phyloP scores from a whole-genome alignment of 768 basidiomycete genomes.

The Candolleomyces efflorescens region DNA sequence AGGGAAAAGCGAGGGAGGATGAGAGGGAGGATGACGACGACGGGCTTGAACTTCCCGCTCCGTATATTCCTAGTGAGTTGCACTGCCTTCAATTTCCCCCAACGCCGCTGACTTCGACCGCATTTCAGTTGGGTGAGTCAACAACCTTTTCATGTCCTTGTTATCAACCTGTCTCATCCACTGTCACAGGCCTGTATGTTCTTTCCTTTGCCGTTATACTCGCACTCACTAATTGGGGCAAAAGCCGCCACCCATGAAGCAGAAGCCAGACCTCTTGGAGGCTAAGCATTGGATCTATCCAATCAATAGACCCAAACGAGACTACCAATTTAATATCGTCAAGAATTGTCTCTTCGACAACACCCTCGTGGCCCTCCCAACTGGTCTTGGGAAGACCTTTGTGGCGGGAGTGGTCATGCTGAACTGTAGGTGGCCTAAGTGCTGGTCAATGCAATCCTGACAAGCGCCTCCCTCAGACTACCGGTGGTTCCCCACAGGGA shows the following conservation, averaged over 20 bases:
- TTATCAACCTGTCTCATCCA: no score
- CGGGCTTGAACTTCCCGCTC: constrained; percentile 81
- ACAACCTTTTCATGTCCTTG: neutral
- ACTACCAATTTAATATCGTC: constrained; percentile 95
- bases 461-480: constrained; percentile 50
- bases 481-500: constrained; percentile 89
- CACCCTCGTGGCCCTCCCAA: constrained; percentile 90
- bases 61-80: constrained; percentile 62
- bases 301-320: constrained; percentile 79
- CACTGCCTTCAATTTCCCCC: neutral
- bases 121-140: constrained; percentile 45
- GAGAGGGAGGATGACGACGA: constrained; percentile 55
- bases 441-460: constrained; percentile 4
- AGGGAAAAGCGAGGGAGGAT: constrained; percentile 40
- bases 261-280: constrained; percentile 71
- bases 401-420: constrained; percentile 97
- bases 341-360: constrained; percentile 85
- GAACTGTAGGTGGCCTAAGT: constrained; percentile 54
- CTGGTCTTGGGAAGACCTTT: constrained; percentile 97
- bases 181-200: constrained; percentile 5
- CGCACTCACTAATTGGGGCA: neutral
- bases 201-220: neutral
- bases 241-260: constrained; percentile 75
- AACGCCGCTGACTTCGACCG: neutral
- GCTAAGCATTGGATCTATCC: constrained; percentile 90